Percentiles rank a stretch among this genome's conserved stretches.
Conservation (phyloP, 176 grass and related monocot species). For the Aegilops longissima region DNA sequence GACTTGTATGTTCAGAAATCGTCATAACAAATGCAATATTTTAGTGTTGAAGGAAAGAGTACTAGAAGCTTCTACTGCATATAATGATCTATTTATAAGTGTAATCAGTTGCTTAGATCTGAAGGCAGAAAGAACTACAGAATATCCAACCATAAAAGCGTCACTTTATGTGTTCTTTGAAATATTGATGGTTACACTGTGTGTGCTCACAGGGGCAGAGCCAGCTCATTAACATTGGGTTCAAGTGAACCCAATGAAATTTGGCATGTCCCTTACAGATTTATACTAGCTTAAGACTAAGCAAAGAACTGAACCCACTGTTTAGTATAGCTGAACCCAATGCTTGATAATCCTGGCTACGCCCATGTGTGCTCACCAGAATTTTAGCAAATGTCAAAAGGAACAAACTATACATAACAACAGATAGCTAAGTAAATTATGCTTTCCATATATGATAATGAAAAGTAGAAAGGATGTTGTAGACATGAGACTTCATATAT, state of each 20-base stretch:
- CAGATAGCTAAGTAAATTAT: not conserved
- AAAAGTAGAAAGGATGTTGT: not conserved
- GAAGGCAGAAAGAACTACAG: not conserved
- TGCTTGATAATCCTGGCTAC: no score
- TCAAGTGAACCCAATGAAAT: no score
- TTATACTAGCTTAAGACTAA: no score
- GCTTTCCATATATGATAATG: not conserved
- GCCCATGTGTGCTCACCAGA: not conserved
- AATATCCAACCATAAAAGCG: not conserved
- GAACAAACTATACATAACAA: not conserved
- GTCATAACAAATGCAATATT: not conserved
- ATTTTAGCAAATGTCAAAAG: not conserved
- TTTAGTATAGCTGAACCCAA: no score
- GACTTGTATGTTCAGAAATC: constrained; percentile 9
- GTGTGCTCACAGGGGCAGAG: not conserved
- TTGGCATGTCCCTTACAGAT: no score
- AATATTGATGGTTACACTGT: not conserved
- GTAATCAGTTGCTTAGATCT: not conserved
- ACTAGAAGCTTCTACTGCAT: not conserved
- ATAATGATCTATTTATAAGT: not conserved
- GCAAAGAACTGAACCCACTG: no score
- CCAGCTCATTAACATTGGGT: no score
- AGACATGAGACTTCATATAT: not conserved
- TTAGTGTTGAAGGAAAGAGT: not conserved
- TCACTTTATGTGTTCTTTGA: not conserved